Evolutionary conservation across 2,329 filamentous ascomycete genomes (phyloP).

Genomic region (Alternaria postmessia): DNA sequence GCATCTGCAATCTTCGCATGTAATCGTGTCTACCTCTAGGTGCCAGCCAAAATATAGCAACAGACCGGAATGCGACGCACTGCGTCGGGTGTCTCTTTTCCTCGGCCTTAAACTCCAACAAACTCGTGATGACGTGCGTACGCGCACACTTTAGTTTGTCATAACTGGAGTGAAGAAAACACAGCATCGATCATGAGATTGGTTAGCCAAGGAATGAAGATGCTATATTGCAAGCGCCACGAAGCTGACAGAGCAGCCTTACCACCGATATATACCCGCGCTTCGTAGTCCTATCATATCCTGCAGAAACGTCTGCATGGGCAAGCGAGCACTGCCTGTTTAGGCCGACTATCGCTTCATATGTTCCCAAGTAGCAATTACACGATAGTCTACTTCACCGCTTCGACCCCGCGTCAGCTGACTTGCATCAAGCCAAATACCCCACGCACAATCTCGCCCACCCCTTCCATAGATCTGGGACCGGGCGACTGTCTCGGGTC

Average conservation of each 20-base stretch:
- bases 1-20: slow-evolving; percentile 1
- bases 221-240: not conserved
- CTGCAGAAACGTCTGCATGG: not conserved
- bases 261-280: not conserved
- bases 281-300: slow-evolving; percentile 2
- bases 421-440: slow-evolving; percentile 7
- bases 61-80: not conserved
- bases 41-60: not conserved
- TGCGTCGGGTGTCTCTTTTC: not conserved
- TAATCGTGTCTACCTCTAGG: not conserved
- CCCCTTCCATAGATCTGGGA: not conserved
- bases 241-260: slow-evolving; percentile 14
- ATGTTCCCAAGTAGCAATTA: not conserved
- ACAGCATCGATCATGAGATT: not conserved
- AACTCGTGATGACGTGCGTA: not conserved
- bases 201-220: not conserved
- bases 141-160: not conserved
- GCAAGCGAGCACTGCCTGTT: not conserved
- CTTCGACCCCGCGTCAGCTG: slow-evolving; percentile 14
- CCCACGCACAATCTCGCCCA: not conserved
- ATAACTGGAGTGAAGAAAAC: not conserved
- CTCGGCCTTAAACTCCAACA: not conserved
- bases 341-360: not conserved
- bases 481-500: not conserved
- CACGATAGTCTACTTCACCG: not conserved